phyloP scores from a whole-genome alignment of 169 alveolate species.

The Cryptosporidium sp. region DNA sequence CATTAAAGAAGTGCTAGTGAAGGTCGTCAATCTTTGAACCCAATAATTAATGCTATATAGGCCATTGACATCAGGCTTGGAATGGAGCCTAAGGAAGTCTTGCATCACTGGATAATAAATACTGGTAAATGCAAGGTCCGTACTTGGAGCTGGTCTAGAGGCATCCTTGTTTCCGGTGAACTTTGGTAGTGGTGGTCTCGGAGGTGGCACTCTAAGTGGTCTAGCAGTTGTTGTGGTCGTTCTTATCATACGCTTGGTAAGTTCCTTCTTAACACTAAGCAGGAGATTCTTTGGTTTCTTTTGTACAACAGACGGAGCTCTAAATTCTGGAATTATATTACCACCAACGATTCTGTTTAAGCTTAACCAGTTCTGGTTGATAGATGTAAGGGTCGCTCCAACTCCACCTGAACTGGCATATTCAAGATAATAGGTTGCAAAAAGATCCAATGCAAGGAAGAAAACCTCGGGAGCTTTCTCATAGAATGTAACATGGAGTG shows the following conservation, averaged over 20 bases:
- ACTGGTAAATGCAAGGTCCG: background rate
- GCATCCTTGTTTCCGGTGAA: constrained; percentile 22
- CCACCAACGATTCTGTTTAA: background rate
- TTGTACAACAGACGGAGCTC: background rate
- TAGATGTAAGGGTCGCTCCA: background rate
- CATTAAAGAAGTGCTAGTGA: background rate
- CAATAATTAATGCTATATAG: constrained; percentile 9
- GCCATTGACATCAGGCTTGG: background rate
- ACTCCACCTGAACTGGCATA: constrained; percentile 33
- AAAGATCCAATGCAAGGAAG: constrained; percentile 35
- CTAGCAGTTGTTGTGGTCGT: constrained; percentile 15
- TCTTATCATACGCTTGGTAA: constrained; percentile 5
- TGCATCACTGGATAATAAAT: background rate
- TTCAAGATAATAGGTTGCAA: constrained; percentile 40
- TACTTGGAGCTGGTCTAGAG: constrained; percentile 53
- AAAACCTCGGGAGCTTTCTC: background rate
- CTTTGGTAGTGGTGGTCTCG: constrained; percentile 67
- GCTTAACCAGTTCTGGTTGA: constrained; percentile 35
- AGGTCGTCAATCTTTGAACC: background rate
- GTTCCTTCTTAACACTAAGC: background rate
- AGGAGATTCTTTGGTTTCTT: background rate
- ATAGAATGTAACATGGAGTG: constrained; percentile 41
- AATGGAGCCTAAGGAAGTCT: background rate
- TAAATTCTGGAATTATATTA: background rate
- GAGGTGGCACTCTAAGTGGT: constrained; percentile 20